Percentiles rank a stretch among this genome's conserved stretches.
Conservation (phyloP, 805 yeast species). For the Sugiyamaella chiloensis region DNA sequence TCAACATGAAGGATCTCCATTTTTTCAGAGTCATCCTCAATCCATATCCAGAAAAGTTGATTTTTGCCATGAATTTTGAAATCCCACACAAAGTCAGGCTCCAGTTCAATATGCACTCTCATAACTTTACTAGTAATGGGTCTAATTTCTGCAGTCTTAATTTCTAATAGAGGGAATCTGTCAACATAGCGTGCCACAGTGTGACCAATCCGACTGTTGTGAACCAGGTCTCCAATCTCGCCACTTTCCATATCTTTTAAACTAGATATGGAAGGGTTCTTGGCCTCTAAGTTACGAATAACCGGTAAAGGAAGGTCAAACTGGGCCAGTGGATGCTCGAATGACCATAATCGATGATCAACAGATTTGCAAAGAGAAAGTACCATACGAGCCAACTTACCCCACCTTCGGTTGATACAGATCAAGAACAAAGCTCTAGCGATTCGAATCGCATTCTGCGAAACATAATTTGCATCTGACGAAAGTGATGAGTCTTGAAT, state of each 20-base stretch:
- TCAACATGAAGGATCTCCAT: slow-evolving; percentile 77
- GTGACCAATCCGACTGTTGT: slow-evolving; percentile 71
- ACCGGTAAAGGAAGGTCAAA: slow-evolving; percentile 71
- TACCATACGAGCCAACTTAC: slow-evolving; percentile 68
- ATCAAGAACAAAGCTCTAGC: slow-evolving; percentile 86
- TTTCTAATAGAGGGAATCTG: slow-evolving; percentile 69
- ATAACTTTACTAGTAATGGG: slow-evolving; percentile 87
- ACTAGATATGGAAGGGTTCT: slow-evolving; percentile 54
- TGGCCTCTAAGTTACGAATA: slow-evolving; percentile 56
- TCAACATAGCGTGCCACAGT: slow-evolving; percentile 58
- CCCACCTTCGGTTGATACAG: slow-evolving; percentile 91
- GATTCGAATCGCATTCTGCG: slow-evolving; percentile 92
- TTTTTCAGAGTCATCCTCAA: slow-evolving; percentile 81
- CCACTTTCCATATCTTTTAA: slow-evolving; percentile 67
- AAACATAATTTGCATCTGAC: slow-evolving; percentile 89
- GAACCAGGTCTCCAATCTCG: slow-evolving; percentile 88
- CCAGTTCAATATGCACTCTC: slow-evolving; percentile 68
- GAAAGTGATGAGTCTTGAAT: slow-evolving; percentile 76
- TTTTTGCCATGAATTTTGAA: slow-evolving; percentile 73
- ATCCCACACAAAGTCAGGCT: slow-evolving; percentile 86
- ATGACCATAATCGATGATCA: slow-evolving; percentile 83
- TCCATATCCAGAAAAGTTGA: slow-evolving; percentile 88
- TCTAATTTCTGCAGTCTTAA: slow-evolving; percentile 70
- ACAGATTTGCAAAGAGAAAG: slow-evolving; percentile 81
- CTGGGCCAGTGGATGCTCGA: slow-evolving; percentile 84